Conservation (phyloP, 139 green algal species). For the Haematococcus lacustris region DNA sequence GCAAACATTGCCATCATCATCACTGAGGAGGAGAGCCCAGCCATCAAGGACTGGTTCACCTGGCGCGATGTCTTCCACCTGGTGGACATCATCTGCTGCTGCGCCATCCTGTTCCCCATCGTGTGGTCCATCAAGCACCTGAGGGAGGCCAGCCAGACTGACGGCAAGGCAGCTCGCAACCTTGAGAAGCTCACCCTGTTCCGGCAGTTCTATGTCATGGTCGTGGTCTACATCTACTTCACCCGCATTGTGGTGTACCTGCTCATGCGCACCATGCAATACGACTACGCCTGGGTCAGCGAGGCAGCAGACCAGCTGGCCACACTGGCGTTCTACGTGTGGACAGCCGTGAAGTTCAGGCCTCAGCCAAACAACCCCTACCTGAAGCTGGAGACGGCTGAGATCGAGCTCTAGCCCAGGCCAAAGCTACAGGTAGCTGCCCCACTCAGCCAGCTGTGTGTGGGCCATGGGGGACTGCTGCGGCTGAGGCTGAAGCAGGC, state of each 20-base stretch:
- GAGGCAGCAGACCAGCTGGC: constrained; percentile 66
- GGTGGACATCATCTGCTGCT: constrained; percentile 97
- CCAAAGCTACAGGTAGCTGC: too few species aligned
- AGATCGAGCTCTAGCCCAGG: constrained; percentile 58
- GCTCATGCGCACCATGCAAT: constrained; percentile 63
- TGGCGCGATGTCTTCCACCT: constrained; percentile 93
- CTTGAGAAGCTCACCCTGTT: constrained; percentile 89
- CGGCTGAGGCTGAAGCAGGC: too few species aligned
- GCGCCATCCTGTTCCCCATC: constrained; percentile 95
- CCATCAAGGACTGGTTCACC: constrained; percentile 75
- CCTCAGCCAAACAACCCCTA: constrained; percentile 62
- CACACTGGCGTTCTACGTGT: constrained; percentile 85
- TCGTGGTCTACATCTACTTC: constrained; percentile 96
- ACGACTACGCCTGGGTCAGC: constrained; percentile 70
- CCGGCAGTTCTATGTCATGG: constrained; percentile 82
- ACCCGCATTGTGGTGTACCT: constrained; percentile 97
- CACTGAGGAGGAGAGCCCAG: constrained; percentile 78
- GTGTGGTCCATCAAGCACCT: constrained; percentile 96
- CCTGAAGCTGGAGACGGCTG: constrained; percentile 55
- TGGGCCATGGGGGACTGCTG: too few species aligned
- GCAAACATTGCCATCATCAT: constrained; percentile 91
- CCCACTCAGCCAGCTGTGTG: too few species aligned
- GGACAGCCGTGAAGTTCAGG: constrained; percentile 76
- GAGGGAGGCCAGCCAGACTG: constrained; percentile 55
- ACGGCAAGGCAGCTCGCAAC: constrained; percentile 62